Base-by-base conservation (phyloP, 176 grass and related monocot species). In the Oryza meridionalis region DNA sequence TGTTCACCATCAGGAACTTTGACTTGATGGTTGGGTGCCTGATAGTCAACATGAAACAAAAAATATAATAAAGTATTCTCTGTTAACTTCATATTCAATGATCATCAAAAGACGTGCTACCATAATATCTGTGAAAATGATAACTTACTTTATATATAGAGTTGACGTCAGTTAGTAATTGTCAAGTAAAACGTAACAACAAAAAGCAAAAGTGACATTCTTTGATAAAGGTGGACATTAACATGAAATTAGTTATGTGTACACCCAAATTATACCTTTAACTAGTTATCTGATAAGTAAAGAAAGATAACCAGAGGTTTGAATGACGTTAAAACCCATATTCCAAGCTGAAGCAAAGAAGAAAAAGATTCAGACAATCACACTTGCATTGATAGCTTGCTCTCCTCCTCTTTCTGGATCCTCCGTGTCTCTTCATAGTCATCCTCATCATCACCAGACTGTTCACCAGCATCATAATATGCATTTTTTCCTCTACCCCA, bases 311-410 rank as follows among this genome's bases (percentile, higher is more conserved):
- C 72, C 6, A 65, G 44, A 83, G 78, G 33, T 84, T 68, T 68
- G 51, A 5, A 84, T 33, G 62, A 38, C 62, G 10, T 15, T 59
- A 70, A 75, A 75, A 69, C 24, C 33, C 33, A 81, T 61, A 55
- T 6, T 61, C 44, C 6, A 2, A 4, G 38, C 33, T 69, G 40
- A 82, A 69, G 69, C 37, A 70, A 82, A 67, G 37, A 78, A 44
- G 43, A 81, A 84, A 14, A 76, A 31, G 33, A 32, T 33, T 67
- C 69, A 67, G 31, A 33, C 37, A 40, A 68, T 82, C 72, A 97
- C 96, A 95, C 96, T 89, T 92, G 86, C 85, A 89, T 79, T 59
- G 93, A 90, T 25, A 98, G 91, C 15, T 79, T 82, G 10, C 82
- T 79, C 72, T 86, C 71, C 50, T 86, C 80, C 24, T 90, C 91